Base-by-base conservation (phyloP, 352 stramenopile species). In the Phytophthora agathidicida region DNA sequence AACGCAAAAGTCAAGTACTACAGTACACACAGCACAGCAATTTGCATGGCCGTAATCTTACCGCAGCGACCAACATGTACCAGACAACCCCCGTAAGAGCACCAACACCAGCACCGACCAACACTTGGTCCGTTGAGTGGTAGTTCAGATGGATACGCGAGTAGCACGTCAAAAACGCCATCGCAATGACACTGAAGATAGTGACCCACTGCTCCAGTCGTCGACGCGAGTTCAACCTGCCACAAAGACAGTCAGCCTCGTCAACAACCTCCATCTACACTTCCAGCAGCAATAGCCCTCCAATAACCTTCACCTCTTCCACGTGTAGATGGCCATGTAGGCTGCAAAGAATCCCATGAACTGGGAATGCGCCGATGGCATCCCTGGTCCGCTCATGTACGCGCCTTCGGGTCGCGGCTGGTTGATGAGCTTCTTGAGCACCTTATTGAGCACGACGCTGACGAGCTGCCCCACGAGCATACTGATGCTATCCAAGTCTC, bases 351-450 rank as follows among this genome's bases (percentile, higher is more conserved):
- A 94, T 0, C 69, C 64, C 57, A 93, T 80, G 50, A 94, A 94
- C 53, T 95, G 86, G 13, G 84, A 75, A 64, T 95, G 84, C 7
- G 84, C 83, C 2, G 84, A 94, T 8, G 84, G 86, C 84, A 94
- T 95, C 1, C 86, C 83, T 4, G 68, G 62, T 27, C 84, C 84
- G 22, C 68, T 76, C 55, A 90, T 86, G 53, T 71, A 73, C 20
- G 86, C 80, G 48, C 82, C 81, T 50, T 76, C 60, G 0, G 86
- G 86, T 7, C 86, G 77, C 36, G 72, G 80, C 51, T 94, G 83
- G 19, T 80, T 79, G 51, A 94, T 90, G 3, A 70, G 60, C 37
- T 76, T 77, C 71, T 94, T 94, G 24, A 95, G 79, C 42, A 91
- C 77, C 59, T 91, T 83, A 60, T 93, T 93, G 3, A 91, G 19